Evolutionary conservation across 306 rosid species (phyloP).

Genomic region (Styphnolobium japonicum): DNA sequence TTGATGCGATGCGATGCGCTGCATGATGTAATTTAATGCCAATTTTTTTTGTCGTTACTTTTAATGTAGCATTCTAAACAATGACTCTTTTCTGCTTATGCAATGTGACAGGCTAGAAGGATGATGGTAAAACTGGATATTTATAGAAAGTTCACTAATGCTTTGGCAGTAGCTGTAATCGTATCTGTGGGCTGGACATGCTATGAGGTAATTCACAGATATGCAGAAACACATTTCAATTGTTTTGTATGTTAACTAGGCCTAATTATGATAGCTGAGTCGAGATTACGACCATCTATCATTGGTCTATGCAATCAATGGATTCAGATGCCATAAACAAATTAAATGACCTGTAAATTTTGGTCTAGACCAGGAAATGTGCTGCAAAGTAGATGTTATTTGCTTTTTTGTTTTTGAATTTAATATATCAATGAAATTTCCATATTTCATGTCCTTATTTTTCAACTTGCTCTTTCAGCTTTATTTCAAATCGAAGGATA

Average conservation of each 20-base stretch:
- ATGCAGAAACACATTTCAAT: neutral
- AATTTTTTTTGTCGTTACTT: neutral
- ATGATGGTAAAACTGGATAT: slow-evolving; percentile 90
- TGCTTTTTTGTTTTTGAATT: neutral
- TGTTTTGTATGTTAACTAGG: slow-evolving; percentile 15
- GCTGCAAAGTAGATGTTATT: neutral
- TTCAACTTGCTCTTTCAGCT: slow-evolving; percentile 65
- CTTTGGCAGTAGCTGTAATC: slow-evolving; percentile 83
- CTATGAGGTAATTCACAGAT: slow-evolving; percentile 72
- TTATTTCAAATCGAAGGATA: slow-evolving; percentile 73
- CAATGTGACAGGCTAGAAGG: slow-evolving; percentile 71
- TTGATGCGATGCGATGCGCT: slow-evolving; percentile 4
- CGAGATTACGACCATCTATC: too few relatives aligned
- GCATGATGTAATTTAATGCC: neutral
- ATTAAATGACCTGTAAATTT: neutral
- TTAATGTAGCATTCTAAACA: neutral
- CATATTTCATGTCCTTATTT: slow-evolving; percentile 9
- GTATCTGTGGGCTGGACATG: slow-evolving; percentile 97
- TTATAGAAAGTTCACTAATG: slow-evolving; percentile 90
- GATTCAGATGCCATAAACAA: slow-evolving; percentile 8
- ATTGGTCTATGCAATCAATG: slow-evolving; percentile 5
- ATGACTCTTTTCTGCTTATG: slow-evolving; percentile 27
- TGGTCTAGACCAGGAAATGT: slow-evolving; percentile 2
- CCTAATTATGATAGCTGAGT: slow-evolving; percentile 7
- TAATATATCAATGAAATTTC: neutral